Evolutionary conservation across 768 basidiomycete species (phyloP), one percentile per base, ranked within the genome.

Genomic region (Leccinum barrowsii): DNA sequence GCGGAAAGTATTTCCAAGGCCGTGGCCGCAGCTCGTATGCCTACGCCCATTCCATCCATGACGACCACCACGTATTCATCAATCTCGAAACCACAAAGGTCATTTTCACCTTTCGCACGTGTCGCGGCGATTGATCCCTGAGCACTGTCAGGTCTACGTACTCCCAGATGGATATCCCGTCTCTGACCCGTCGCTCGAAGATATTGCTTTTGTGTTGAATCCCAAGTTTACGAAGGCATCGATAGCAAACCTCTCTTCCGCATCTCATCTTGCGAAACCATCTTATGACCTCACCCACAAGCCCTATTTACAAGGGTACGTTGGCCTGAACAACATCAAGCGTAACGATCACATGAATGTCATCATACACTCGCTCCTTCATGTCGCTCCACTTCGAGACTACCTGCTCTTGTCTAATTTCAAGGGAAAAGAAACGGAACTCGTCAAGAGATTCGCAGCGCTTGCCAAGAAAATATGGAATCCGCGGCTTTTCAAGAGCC

Each of bases 1-100:
- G 93, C 71, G 97, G 97, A 56, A 98, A 97, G 77, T 99, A 98
- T 73, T 98, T 97, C 70, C 96, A 98, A 80, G 97, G 97, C 24
- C 81, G 97, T 67, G 96, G 97, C 35, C 87, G 89, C 62, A 92
- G 82, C 48, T 94, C 94, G 57, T 94, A 94, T 70, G 97, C 97
- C 22, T 99, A 97, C 74, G 85, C 94, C 15, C 97, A 99, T 75
- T 90, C 94, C 49, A 95, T 99, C 62, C 92, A 95, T 67, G 94
- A 98, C 59, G 95, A 97, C 74, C 95, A 99, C 70, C 94, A 98
- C 68, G 97, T 98, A 57, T 99, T 94, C 80, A 91, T 99, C 67
- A 94, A 98, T 74, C 81, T 98, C 32, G 89, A 91, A 67, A 92
- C 94, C 4, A 86, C 90, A 58, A 96, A 95, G 85, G 96, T 64